These are phyloP conservation scores for Rhypophila decipiens DNA, from an alignment of 495 filamentous ascomycete species.

Conservation along the genomic window DNA sequence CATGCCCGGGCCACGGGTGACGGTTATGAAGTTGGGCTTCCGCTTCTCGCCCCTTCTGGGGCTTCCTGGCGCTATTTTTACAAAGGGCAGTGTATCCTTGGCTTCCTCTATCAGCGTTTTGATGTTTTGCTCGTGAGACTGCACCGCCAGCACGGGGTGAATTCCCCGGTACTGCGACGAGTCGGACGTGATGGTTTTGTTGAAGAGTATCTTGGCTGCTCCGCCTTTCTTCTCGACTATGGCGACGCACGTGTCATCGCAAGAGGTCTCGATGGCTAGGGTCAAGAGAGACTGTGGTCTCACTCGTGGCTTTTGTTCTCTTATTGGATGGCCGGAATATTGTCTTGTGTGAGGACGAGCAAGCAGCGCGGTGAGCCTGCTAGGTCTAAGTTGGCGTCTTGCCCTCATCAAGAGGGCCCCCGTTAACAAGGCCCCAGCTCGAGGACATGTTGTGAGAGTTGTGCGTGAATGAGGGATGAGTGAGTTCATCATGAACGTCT, in stretches of 20 bases:
- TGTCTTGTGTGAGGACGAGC: too few species aligned
- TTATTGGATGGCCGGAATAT: too few species aligned
- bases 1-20: constrained; percentile 90
- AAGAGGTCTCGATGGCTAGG: constrained; percentile 93
- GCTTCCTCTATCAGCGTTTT: constrained; percentile 60
- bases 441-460: too few species aligned
- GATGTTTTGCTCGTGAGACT: constrained; percentile 65
- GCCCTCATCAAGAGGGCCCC: too few species aligned
- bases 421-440: too few species aligned
- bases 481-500: too few species aligned
- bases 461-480: too few species aligned
- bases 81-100: constrained; percentile 45
- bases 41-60: constrained; percentile 11
- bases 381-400: too few species aligned
- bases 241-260: constrained; percentile 92
- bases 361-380: too few species aligned
- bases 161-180: constrained; percentile 66
- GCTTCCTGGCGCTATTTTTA: not conserved
- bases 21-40: constrained; percentile 70
- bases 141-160: constrained; percentile 64
- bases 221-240: constrained; percentile 55
- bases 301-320: too few species aligned
- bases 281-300: too few species aligned
- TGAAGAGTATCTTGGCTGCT: constrained; percentile 60
- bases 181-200: constrained; percentile 76